phyloP scores from a whole-genome alignment of 2,329 filamentous ascomycete genomes.

The Aureobasidium sp. region DNA sequence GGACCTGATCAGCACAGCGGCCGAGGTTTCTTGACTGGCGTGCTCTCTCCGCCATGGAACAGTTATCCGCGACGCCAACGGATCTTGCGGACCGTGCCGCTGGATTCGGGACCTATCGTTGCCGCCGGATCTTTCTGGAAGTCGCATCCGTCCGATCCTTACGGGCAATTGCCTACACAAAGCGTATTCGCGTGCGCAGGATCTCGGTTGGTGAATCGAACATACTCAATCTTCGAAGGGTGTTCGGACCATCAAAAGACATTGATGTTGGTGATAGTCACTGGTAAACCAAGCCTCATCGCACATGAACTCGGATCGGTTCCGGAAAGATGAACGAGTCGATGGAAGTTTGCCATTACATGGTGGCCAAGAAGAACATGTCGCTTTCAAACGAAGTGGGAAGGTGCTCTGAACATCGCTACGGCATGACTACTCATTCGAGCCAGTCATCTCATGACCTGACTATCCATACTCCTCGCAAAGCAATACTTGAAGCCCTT shows the following conservation, averaged over 20 bases:
- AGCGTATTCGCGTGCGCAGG: neutral
- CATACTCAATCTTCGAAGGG: neutral
- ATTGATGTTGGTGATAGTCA: neutral
- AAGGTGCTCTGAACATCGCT: neutral
- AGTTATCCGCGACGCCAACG: neutral
- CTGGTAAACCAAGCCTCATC: neutral
- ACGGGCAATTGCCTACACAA: neutral
- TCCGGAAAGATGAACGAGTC: too few species aligned
- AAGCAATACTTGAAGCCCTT: too few species aligned
- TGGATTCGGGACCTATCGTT: neutral
- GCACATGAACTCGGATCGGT: too few species aligned
- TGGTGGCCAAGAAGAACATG: neutral
- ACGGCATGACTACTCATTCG: neutral
- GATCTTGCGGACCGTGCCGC: neutral
- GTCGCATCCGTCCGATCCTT: neutral
- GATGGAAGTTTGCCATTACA: too few species aligned
- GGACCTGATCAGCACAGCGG: neutral
- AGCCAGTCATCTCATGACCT: too few species aligned
- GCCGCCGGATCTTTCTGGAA: neutral
- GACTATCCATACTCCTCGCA: too few species aligned
- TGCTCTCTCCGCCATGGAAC: neutral
- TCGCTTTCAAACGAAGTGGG: neutral
- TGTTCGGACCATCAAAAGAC: neutral
- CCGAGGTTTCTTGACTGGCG: too few species aligned
- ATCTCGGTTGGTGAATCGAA: neutral